A percentile compares a stretch with the other conserved stretches of the same genome.
Conservation (phyloP, 2,329 filamentous ascomycete species). For the Monilinia aucupariae region DNA sequence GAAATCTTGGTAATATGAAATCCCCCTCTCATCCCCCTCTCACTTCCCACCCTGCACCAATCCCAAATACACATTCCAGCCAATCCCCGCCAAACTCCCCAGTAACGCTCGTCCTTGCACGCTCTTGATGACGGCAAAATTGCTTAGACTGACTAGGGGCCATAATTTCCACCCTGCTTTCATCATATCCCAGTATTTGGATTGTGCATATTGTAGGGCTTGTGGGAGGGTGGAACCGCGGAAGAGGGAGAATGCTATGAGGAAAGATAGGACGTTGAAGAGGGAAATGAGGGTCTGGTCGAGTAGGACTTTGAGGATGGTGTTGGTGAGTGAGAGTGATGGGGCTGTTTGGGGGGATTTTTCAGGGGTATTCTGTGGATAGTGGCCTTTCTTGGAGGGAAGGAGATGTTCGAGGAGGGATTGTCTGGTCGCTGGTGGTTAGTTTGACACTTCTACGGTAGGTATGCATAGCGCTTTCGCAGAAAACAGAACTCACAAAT, state of each 20-base stretch:
- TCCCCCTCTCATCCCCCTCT: background rate
- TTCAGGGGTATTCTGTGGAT: background rate
- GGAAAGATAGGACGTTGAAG: slow-evolving; percentile 61
- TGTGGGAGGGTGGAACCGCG: slow-evolving; percentile 39
- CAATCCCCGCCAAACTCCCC: slow-evolving; percentile 65
- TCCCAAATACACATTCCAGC: slow-evolving; percentile 72
- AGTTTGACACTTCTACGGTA: background rate
- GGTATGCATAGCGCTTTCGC: background rate
- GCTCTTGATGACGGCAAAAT: slow-evolving; percentile 64
- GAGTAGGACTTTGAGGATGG: slow-evolving; percentile 42
- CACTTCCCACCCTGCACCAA: slow-evolving; percentile 44
- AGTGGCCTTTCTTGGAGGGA: slow-evolving; percentile 49
- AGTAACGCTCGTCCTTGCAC: slow-evolving; percentile 65
- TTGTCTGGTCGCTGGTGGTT: slow-evolving; percentile 51
- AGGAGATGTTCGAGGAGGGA: slow-evolving; percentile 67
- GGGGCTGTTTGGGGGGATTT: slow-evolving; percentile 35
- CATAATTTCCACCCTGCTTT: slow-evolving; percentile 67
- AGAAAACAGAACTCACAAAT: slow-evolving; percentile 55
- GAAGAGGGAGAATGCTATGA: slow-evolving; percentile 46
- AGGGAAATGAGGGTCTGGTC: slow-evolving; percentile 57
- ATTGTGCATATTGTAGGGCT: slow-evolving; percentile 42
- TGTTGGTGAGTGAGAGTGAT: slow-evolving; percentile 36
- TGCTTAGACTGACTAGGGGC: slow-evolving; percentile 63
- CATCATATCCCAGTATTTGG: slow-evolving; percentile 61
- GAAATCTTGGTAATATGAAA: background rate